Conservation (phyloP, 2,329 filamentous ascomycete genomes). For the Pyrenophora teres region DNA sequence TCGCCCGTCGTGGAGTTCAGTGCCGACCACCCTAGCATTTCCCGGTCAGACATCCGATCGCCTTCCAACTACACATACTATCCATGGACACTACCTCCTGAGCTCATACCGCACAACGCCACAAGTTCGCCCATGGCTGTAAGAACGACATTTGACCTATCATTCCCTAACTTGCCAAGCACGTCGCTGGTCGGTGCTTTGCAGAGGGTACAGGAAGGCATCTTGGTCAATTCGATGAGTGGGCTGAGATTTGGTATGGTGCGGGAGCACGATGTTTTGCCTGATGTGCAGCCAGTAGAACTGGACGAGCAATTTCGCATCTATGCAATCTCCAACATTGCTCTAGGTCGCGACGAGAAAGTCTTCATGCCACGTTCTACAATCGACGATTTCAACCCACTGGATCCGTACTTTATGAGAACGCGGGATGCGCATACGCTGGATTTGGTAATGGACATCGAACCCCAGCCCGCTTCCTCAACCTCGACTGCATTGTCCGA, state of each 20-base stretch:
- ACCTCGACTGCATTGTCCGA: conserved; percentile 24
- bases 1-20: conserved; percentile 61
- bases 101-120: conserved; percentile 75
- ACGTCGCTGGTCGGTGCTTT: conserved; percentile 55
- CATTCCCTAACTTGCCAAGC: conserved; percentile 64
- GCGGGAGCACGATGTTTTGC: conserved; percentile 58
- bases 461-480: conserved; percentile 30
- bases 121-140: conserved; percentile 74
- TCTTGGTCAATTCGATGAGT: conserved; percentile 64
- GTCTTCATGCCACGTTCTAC: conserved; percentile 79
- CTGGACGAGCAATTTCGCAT: conserved; percentile 66
- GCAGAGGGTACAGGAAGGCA: conserved; percentile 62
- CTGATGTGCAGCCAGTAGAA: conserved; percentile 39
- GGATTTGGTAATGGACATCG: conserved; percentile 70
- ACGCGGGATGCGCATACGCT: conserved; percentile 73
- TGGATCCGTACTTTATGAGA: conserved; percentile 82
- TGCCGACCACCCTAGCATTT: conserved; percentile 59
- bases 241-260: conserved; percentile 69
- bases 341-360: conserved; percentile 84
- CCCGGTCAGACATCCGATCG: conserved; percentile 59
- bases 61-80: conserved; percentile 82
- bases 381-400: conserved; percentile 67
- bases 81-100: conserved; percentile 85
- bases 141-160: conserved; percentile 72
- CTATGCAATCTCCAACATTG: conserved; percentile 77